Evolutionary conservation across 768 basidiomycete genomes (phyloP), one percentile per base, ranked within the genome.

Genomic region (Suillus ampliporus): DNA sequence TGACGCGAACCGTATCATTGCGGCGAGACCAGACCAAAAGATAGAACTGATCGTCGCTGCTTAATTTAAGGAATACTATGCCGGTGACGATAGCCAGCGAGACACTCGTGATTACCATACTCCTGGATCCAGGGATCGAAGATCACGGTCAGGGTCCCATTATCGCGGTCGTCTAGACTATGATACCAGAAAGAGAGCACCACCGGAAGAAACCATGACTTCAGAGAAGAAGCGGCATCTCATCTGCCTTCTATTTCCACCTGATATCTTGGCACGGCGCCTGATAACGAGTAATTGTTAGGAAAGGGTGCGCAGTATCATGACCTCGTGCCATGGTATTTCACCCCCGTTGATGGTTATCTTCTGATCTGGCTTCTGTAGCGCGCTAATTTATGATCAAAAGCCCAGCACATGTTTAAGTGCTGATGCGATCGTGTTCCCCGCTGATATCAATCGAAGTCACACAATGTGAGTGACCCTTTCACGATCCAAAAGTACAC

Each of bases 221-320:
- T 78, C 63, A 73, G 77, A 83, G 38, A 88, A 87, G 68, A 82
- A 86, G 64, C 77, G 87, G 69, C 81, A 86, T 62, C 66, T 87
- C 8, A 54, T 38, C 7, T 23, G 2, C 23, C 37, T 26, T 54
- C 21, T 7, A 35, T 23, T 21, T 5, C 35, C 21, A 38, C 9
- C 53, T 17, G 21, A 54, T 26, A 38, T 15, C 23, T 38, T 17
- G 53, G 15, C 23, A 40, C 17, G 10, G 23, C 23, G 53, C 17
- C 15, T 50, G 35, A 48, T 51, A 23, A 23, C 1, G 41, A 5
- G 35, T 19, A 28, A 34, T 34, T 40, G 28, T 51, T n/a, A 47
- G 40, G 34, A 28, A 51, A 38, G 26, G 53, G 17, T 56, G 53
- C 15, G 17, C 23, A 19, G 10, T 19, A 38, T 17, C 21, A 54